Conservation (phyloP, 345 rosid genomes). For the Eucalyptus shirleyi region DNA sequence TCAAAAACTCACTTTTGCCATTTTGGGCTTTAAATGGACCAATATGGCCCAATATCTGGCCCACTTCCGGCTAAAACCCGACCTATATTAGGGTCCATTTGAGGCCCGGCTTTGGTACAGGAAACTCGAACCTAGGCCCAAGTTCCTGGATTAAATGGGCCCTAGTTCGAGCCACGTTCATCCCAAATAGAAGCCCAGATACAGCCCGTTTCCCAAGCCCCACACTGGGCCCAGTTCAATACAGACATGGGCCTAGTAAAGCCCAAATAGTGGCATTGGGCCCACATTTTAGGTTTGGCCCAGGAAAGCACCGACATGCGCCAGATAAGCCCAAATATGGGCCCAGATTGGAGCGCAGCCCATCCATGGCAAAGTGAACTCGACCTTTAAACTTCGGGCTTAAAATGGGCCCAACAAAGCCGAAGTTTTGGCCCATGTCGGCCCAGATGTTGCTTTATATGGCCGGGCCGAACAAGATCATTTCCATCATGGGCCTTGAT, state of each 20-base stretch:
- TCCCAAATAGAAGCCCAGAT: background rate
- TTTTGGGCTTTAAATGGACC: background rate
- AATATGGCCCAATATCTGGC: background rate
- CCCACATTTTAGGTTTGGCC: background rate
- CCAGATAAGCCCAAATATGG: background rate
- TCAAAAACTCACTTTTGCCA: background rate
- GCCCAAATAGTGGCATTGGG: background rate
- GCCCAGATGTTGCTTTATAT: background rate
- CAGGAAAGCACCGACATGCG: background rate
- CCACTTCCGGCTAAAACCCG: background rate
- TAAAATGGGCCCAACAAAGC: background rate
- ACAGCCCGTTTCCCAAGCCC: background rate
- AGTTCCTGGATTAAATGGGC: background rate
- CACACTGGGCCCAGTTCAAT: background rate
- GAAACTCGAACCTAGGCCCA: background rate
- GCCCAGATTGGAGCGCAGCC: background rate
- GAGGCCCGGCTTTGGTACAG: background rate
- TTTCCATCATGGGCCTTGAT: background rate
- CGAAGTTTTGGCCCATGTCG: background rate
- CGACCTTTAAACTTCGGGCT: background rate
- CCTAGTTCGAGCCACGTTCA: background rate
- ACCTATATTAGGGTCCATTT: background rate
- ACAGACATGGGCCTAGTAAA: background rate
- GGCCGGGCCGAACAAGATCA: background rate
- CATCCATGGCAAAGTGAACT: background rate